Evolutionary conservation across 1,284 basidiomycete genomes (phyloP), one percentile per base, ranked within the genome.

Genomic region (Trichosporon coremiiforme): DNA sequence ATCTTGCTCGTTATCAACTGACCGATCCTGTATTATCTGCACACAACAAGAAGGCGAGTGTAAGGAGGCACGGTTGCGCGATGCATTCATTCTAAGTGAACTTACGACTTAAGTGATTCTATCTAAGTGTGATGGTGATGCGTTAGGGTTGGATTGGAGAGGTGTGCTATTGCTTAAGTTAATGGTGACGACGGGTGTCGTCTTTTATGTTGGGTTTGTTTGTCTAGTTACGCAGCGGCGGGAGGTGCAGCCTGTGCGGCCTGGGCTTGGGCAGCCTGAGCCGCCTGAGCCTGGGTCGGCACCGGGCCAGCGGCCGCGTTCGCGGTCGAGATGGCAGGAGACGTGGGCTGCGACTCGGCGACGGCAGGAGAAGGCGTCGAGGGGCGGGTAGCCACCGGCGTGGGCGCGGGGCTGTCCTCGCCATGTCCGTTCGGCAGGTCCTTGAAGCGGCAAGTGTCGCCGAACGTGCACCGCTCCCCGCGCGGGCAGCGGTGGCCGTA

Each of bases 401-500:
- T 53, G 9, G 66, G 65, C 10, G 65, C 65, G 2, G 66, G 60
- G 29, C 25, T 47, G 50, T 71, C 73, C 70, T 79, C 78, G 55
- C 75, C 77, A 64, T 80, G 79, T 0, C 77, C 78, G 66, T 79
- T 77, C 4, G 75, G 74, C 33, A 80, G 68, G 33, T 74, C 74
- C 53, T 74, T 71, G 75, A 80, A 79, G 36, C 77, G 74, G 64
- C 79, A 80, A 17, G 77, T 77, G 17, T 80, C 77, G 67, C 79
- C 79, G 65, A 79, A 79, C 33, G 71, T 71, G 73, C 79, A 80
- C 10, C 72, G 63, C 15, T 73, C 71, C 35, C 73, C 75, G 38
- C 77, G 71, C 4, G 77, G 78, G 57, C 79, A 80, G 62, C 70
- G 70, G 72, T 80, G 79, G 29, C 79, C 80, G 69, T 80, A 80